Base-by-base conservation (phyloP, 148 eudicot species). In the Cornus suecica region DNA sequence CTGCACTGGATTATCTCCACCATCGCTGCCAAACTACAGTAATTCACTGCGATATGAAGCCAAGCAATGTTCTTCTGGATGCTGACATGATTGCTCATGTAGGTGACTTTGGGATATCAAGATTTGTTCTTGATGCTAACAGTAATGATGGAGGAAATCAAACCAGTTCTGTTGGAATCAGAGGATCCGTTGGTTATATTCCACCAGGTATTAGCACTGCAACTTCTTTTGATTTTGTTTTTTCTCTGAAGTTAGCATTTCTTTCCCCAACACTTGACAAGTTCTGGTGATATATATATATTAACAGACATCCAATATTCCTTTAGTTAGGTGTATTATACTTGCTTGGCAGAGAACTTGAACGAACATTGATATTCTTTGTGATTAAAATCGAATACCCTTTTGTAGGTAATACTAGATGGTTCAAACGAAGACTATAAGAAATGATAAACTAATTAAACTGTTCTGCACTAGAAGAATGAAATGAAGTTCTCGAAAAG, bases 1-100 rank as follows among this genome's bases (percentile, higher is more conserved):
- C 18, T 27, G 76, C 76, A 26, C 20, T 74, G 68, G 76, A 74
- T 27, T 74, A 74, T 74, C 76, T 74, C 64, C 76, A 74, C 26
- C 68, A 64, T 64, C 37, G 42, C 18, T 63, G 61, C 34, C 58
- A 41, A 42, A 74, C 32, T 26, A 56, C 76, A 2, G 1, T 74
- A 63, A 56, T 74, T 63, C 76, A 64, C 24, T 74, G 76, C 9
- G 69, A 74, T 22, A 26, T 74, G 69, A 74, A 74, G 60, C 76
- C 76, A 0, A 74, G 69, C 60, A 74, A 64, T 22, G 76, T 74
- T 64, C 76, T 74, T 74, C 69, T 64, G 2, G 30, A 74, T 58
- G 42, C 3, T 23, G 69, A 74, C 41, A 63, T 74, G 76, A 74
- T 58, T 37, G 76, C 68, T 9, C 76, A 64, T 20, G 61, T 74